Percentiles rank a stretch among this genome's conserved stretches.
These are phyloP conservation scores for Trifolium subterraneum DNA, from an alignment of 306 rosid genomes.

Conservation along the genomic window DNA sequence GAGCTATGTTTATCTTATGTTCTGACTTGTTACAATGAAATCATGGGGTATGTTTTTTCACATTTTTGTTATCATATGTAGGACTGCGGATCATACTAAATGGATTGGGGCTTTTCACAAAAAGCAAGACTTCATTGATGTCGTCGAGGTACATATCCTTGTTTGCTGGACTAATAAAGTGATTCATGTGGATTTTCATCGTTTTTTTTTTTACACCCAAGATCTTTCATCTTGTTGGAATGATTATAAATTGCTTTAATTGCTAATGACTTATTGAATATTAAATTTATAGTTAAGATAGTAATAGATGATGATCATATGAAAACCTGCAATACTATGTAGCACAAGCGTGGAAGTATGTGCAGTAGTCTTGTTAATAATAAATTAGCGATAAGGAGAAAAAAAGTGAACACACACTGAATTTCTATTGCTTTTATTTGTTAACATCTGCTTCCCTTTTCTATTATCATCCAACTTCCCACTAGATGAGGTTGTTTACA, in stretches of 20 bases:
- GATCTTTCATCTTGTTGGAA: slow-evolving; percentile 13
- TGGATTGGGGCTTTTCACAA: slow-evolving; percentile 62
- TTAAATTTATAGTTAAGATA: slow-evolving; percentile 3
- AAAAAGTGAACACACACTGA: not conserved
- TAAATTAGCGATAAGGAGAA: not conserved
- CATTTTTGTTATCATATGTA: slow-evolving; percentile 25
- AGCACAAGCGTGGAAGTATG: not conserved
- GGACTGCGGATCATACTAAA: slow-evolving; percentile 66
- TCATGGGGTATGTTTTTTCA: not conserved
- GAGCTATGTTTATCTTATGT: slow-evolving; percentile 13
- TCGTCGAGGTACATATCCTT: slow-evolving; percentile 54
- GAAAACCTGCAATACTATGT: no score
- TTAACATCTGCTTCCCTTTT: not conserved
- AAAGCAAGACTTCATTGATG: slow-evolving; percentile 63
- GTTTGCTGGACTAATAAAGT: slow-evolving; percentile 28
- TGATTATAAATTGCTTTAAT: slow-evolving; percentile 18
- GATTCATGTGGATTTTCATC: slow-evolving; percentile 16
- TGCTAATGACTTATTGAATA: not conserved
- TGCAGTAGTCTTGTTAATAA: not conserved
- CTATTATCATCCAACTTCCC: not conserved
- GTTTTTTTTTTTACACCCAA: no score
- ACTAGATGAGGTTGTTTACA: not conserved
- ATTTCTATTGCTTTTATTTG: not conserved
- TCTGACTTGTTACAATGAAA: slow-evolving; percentile 1
- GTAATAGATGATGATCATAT: not conserved